Percentiles rank a stretch among this genome's conserved stretches.
Evolutionary conservation across 495 filamentous ascomycete genomes (phyloP).

Genomic region (Penicillium verhagenii): DNA sequence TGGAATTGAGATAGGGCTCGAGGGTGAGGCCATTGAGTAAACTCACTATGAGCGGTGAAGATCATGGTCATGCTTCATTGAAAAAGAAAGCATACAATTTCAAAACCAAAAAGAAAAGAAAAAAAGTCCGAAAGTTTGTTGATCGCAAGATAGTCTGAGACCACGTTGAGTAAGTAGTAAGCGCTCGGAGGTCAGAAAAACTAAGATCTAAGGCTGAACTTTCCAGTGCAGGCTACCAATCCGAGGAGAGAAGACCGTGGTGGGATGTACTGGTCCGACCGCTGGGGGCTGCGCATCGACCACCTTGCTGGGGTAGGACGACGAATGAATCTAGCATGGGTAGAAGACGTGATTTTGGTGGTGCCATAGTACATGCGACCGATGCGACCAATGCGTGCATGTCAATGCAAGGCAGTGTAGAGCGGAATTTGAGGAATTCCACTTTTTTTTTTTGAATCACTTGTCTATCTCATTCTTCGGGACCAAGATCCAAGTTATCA

Average conservation of each 20-base stretch:
- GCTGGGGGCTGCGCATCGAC: constrained; percentile 15
- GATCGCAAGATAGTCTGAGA: background rate
- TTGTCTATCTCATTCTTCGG: no score
- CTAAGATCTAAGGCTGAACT: constrained; percentile 25
- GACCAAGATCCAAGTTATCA: background rate
- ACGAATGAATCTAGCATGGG: constrained; percentile 4
- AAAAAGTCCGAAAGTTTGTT: background rate
- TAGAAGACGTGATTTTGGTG: constrained; percentile 11
- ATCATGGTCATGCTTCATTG: background rate
- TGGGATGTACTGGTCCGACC: constrained; percentile 13
- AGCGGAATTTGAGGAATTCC: no score
- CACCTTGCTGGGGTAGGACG: constrained; percentile 8
- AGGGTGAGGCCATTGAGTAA: background rate
- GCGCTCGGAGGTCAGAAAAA: constrained; percentile 10
- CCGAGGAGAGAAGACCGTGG: background rate
- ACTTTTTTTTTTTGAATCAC: background rate
- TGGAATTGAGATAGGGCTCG: background rate
- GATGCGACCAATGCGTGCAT: no score
- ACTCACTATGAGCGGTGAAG: background rate
- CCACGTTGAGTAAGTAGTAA: constrained; percentile 4
- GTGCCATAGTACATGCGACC: constrained; percentile 7
- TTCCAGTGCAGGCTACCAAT: constrained; percentile 15
- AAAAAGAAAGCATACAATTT: background rate
- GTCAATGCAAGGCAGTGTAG: no score
- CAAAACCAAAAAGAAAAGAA: no score